Percentiles rank a stretch among this genome's conserved stretches.
Evolutionary conservation across 257 asterid genomes (phyloP).

Genomic region (Solanum verrucosum): DNA sequence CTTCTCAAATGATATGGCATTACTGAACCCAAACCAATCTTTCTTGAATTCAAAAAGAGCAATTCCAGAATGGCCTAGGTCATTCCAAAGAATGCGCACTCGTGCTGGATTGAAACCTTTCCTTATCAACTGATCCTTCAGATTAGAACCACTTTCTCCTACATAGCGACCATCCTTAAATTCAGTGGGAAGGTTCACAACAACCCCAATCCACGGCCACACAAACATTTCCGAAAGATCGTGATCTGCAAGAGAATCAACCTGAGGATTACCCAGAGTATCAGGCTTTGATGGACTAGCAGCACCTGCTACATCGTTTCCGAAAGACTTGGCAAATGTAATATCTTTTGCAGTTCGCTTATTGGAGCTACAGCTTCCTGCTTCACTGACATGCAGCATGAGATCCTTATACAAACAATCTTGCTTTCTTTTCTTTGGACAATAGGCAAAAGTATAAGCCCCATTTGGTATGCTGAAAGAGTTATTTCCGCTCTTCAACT

Average conservation of each 20-base stretch:
- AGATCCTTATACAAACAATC: conserved; percentile 46
- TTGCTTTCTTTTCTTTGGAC: conserved; percentile 54
- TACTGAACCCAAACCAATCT: conserved; percentile 75
- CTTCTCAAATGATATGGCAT: conserved; percentile 79
- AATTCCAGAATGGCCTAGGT: conserved; percentile 68
- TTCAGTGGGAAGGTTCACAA: conserved; percentile 51
- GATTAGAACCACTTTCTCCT: conserved; percentile 73
- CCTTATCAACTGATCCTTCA: conserved; percentile 46
- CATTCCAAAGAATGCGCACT: conserved; percentile 74
- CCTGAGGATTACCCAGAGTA: conserved; percentile 18
- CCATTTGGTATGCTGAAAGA: conserved; percentile 40
- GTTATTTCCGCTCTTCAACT: conserved; percentile 48
- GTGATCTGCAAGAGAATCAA: conserved; percentile 37
- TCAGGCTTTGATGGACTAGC: conserved; percentile 36
- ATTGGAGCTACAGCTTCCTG: conserved; percentile 40
- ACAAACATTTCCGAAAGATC: conserved; percentile 72
- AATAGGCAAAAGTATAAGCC: conserved; percentile 63
- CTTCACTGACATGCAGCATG: conserved; percentile 57
- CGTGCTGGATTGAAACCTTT: conserved; percentile 67
- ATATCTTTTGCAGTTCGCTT: conserved; percentile 51
- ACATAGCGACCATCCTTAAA: conserved; percentile 52
- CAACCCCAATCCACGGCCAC: conserved; percentile 91
- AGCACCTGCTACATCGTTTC: conserved; percentile 26
- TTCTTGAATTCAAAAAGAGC: conserved; percentile 76
- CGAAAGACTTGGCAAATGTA: conserved; percentile 57